A percentile compares a stretch with the other conserved stretches of the same genome.
These are phyloP conservation scores for Phytophthora boehmeriae DNA, from an alignment of 352 stramenopile species.

Conservation along the genomic window DNA sequence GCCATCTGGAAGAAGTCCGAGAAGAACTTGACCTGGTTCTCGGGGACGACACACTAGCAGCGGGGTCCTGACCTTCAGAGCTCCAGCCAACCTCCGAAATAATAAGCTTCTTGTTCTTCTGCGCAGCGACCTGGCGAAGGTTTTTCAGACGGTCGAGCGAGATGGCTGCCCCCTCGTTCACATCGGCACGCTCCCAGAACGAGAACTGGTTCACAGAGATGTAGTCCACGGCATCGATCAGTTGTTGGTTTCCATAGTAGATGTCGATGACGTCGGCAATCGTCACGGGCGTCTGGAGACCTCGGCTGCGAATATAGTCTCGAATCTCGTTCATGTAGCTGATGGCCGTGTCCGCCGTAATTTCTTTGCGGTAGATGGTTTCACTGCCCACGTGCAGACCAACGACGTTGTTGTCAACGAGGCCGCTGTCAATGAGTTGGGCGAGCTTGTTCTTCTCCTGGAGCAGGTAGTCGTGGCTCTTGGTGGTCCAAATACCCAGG, in stretches of 20 bases:
- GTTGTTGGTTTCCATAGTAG: conserved; percentile 62
- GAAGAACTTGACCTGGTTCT: conserved; percentile 72
- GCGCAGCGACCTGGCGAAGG: conserved; percentile 44
- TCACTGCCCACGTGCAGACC: conserved; percentile 69
- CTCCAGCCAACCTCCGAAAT: conserved; percentile 79
- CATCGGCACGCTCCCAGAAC: conserved; percentile 65
- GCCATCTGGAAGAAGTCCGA: conserved; percentile 71
- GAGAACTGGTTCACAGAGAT: conserved; percentile 83
- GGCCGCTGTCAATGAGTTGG: conserved; percentile 39
- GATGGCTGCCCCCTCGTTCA: conserved; percentile 49
- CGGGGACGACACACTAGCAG: conserved; percentile 46
- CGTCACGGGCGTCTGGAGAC: conserved; percentile 60
- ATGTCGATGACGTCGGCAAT: conserved; percentile 77
- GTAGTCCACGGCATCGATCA: conserved; percentile 70
- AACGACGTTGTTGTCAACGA: conserved; percentile 58
- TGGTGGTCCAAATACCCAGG: conserved; percentile 69
- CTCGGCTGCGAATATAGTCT: conserved; percentile 41
- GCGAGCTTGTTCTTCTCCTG: conserved; percentile 52
- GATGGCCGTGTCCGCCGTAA: conserved; percentile 51
- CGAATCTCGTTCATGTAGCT: conserved; percentile 70
- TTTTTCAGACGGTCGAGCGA: conserved; percentile 64
- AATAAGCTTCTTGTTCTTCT: conserved; percentile 64
- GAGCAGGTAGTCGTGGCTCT: conserved; percentile 40
- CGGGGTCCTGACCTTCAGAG: conserved; percentile 38
- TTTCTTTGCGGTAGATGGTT: conserved; percentile 70